Evolutionary conservation across 768 basidiomycete species (phyloP), one percentile per base, ranked within the genome.

Genomic region (Kwoniella heveanensis): DNA sequence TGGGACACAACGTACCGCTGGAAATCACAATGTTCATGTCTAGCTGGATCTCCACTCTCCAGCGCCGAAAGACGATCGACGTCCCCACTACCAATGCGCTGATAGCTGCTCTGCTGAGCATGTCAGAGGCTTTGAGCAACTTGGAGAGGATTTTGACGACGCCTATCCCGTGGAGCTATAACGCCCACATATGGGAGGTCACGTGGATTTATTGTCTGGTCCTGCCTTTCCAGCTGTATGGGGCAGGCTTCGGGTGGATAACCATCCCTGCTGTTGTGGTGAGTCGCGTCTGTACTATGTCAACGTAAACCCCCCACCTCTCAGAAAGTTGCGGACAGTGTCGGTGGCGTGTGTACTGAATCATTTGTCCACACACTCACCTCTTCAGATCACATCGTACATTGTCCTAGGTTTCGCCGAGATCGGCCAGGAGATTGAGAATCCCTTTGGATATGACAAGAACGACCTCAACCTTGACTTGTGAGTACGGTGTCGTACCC

Each of bases 371-470:
- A n/a, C n/a, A n/a, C n/a, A n/a, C n/a, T n/a, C n/a, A n/a, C n/a
- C n/a, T n/a, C n/a, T n/a, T n/a, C 25, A 77, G 76, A 64, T 73
- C 50, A 73, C 72, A 2, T 65, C 74, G 1, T 79, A 73, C 61
- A 74, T 79, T 52, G 68, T 79, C 8, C 53, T 77, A 25, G 77
- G 76, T 22, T 72, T 75, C 32, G 71, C 69, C 2, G 68, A 62
- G 48, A 75, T 75, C 26, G 73, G 73, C 3, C 57, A 60, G 26
- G 73, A 71, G 39, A 68, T 70, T 39, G 73, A 75, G 50, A 75
- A 79, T 60, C 78, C 78, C 10, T 79, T 79, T 59, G 77, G 77
- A n/a, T 77, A 77, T 64, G 78, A 79, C 61, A 56, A 61, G 29
- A 79, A 79, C 54, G 75, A 79, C 52, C 69, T 77, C 15, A 76